These are phyloP conservation scores for Erysimum cheiri DNA, from an alignment of 441 rosid species.

Conservation along the genomic window DNA sequence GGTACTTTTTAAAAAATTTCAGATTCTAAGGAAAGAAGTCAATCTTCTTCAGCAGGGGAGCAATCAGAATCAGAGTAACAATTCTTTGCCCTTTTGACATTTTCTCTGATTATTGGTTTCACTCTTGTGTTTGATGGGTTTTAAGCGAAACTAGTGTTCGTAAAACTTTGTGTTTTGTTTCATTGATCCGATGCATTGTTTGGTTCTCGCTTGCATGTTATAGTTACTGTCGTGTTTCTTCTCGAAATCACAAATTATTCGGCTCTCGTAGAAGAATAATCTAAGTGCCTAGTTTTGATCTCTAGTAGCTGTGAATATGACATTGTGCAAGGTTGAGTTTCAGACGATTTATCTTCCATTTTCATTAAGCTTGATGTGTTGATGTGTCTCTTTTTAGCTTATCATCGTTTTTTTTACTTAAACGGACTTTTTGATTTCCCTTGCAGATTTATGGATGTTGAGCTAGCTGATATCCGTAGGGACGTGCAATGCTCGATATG, in stretches of 20 bases:
- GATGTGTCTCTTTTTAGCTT: conserved; percentile 12
- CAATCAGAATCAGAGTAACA: conserved; percentile 61
- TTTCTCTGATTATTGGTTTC: conserved; percentile 29
- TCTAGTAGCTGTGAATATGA: conserved; percentile 7
- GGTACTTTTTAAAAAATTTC: conserved; percentile 23
- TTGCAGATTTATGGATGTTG: conserved; percentile 74
- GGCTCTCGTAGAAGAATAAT: neutral
- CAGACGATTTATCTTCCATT: conserved; percentile 16
- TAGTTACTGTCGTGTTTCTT: conserved; percentile 27
- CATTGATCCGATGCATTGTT: conserved; percentile 29
- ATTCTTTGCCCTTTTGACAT: conserved; percentile 29
- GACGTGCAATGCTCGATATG: conserved; percentile 96
- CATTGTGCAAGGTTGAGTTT: conserved; percentile 5
- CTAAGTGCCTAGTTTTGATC: neutral
- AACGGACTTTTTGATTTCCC: conserved; percentile 22
- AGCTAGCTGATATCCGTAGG: conserved; percentile 77
- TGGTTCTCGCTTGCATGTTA: conserved; percentile 49
- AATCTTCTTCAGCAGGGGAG: conserved; percentile 63
- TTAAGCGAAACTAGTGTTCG: conserved; percentile 8
- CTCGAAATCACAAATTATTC: conserved; percentile 4
- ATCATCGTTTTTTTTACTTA: neutral
- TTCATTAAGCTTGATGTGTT: neutral
- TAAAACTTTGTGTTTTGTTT: neutral
- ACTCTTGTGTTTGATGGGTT: conserved; percentile 40
- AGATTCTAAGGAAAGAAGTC: conserved; percentile 65